These are phyloP conservation scores for Ganoderma lingzhi DNA, from an alignment of 1,284 basidiomycete species.

Conservation along the genomic window DNA sequence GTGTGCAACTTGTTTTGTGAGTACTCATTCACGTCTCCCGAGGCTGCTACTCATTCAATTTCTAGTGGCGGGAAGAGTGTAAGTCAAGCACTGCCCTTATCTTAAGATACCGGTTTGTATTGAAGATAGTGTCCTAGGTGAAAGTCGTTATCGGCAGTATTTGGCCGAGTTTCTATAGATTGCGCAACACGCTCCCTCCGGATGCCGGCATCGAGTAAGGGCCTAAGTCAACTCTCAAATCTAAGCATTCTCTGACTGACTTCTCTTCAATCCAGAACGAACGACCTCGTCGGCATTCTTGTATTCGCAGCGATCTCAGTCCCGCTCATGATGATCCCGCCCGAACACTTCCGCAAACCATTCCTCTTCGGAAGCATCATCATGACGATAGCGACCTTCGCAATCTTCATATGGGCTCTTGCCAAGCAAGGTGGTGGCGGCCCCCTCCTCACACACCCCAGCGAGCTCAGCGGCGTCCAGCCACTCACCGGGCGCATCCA, in stretches of 20 bases:
- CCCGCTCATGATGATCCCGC: conserved; percentile 31
- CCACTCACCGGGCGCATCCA: conserved; percentile 18
- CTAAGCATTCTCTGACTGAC: neutral
- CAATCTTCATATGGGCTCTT: conserved; percentile 35
- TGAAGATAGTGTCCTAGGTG: conserved; percentile 16
- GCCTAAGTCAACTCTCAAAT: neutral
- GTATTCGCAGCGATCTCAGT: conserved; percentile 29
- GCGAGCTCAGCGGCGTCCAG: conserved; percentile 24
- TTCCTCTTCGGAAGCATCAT: conserved; percentile 34
- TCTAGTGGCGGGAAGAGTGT: conserved; percentile 28
- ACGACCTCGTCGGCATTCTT: conserved; percentile 30
- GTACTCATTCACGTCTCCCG: neutral
- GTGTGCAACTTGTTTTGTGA: conserved; percentile 32
- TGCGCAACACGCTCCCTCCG: conserved; percentile 24
- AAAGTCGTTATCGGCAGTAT: conserved; percentile 29
- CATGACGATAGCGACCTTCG: conserved; percentile 30
- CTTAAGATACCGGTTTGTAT: too few relatives aligned
- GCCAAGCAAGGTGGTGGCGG: conserved; percentile 32
- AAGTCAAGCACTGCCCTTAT: neutral
- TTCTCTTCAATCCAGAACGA: conserved; percentile 13
- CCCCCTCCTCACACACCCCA: conserved; percentile 28
- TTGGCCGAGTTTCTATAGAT: conserved; percentile 30
- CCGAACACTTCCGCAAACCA: conserved; percentile 29
- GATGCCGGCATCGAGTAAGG: conserved; percentile 28
- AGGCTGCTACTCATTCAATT: neutral